phyloP scores from a whole-genome alignment of 164 flowering plant genomes.

The Vitis rupestris region DNA sequence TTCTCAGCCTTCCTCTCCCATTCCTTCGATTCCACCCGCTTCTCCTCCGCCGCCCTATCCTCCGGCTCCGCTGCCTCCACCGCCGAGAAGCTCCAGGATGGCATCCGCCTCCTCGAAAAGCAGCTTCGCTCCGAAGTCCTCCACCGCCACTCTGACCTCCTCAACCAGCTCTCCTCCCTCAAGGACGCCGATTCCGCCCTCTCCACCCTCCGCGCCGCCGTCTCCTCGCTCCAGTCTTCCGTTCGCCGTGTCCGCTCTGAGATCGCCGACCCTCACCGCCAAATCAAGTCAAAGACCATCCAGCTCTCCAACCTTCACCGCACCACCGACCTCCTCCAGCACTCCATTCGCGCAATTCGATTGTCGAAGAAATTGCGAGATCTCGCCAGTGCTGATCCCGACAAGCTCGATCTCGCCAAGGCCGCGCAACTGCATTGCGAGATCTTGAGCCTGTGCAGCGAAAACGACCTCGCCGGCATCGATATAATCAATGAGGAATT shows the following conservation, averaged over 20 bases:
- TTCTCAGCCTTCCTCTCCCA: conserved; percentile 89
- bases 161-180: conserved; percentile 76
- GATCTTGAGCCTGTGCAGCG: conserved; percentile 53
- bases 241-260: conserved; percentile 70
- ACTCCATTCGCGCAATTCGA: conserved; percentile 59
- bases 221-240: conserved; percentile 80
- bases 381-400: conserved; percentile 40
- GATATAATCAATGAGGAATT: conserved; percentile 65
- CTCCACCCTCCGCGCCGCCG: conserved; percentile 64
- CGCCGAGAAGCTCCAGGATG: conserved; percentile 83
- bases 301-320: conserved; percentile 73
- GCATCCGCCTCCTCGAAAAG: conserved; percentile 71
- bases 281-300: conserved; percentile 46
- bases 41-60: conserved; percentile 93
- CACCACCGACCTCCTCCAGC: conserved; percentile 57
- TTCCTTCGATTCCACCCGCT: conserved; percentile 67
- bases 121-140: conserved; percentile 87
- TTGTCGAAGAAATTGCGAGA: conserved; percentile 65
- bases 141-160: conserved; percentile 69
- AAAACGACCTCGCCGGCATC: conserved; percentile 64
- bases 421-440: conserved; percentile 85
- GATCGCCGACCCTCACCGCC: conserved; percentile 72
- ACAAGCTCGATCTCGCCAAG: conserved; percentile 72
- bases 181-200: conserved; percentile 71
- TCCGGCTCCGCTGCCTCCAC: conserved; percentile 92